phyloP scores from a whole-genome alignment of 768 basidiomycete species.

The Pulveroboletus frians region DNA sequence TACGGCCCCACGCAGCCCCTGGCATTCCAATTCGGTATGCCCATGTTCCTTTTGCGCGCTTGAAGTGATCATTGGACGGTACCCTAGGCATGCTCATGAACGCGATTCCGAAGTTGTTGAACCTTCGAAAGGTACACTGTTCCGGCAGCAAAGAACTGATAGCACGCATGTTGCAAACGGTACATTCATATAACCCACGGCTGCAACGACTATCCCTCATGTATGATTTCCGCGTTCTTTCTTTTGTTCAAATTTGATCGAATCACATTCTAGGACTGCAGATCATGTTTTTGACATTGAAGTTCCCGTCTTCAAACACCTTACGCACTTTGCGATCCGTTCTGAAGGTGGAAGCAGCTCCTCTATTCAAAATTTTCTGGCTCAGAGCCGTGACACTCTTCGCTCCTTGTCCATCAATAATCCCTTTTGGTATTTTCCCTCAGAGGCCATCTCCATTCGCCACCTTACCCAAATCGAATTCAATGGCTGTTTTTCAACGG shows the following conservation, averaged over 20 bases:
- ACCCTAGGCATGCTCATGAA: constrained; percentile 61
- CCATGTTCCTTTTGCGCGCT: background rate
- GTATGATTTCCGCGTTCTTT: constrained; percentile 29
- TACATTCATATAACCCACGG: constrained; percentile 48
- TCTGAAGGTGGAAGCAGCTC: constrained; percentile 39
- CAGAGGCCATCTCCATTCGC: constrained; percentile 48
- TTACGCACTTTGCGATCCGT: constrained; percentile 55
- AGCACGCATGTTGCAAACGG: constrained; percentile 44
- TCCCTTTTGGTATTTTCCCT: constrained; percentile 53
- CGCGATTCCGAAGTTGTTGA: constrained; percentile 56
- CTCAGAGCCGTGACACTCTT: constrained; percentile 48
- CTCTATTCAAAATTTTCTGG: constrained; percentile 43
- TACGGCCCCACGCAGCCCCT: constrained; percentile 45
- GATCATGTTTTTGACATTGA: constrained; percentile 43
- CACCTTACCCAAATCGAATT: constrained; percentile 64
- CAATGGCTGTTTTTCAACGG: constrained; percentile 48
- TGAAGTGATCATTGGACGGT: background rate
- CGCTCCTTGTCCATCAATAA: constrained; percentile 53
- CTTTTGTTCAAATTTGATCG: background rate
- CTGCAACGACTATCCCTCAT: constrained; percentile 53
- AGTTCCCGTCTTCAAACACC: constrained; percentile 46
- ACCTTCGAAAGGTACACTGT: constrained; percentile 56
- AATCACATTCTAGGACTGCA: constrained; percentile 21
- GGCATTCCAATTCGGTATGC: constrained; percentile 60
- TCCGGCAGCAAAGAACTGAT: constrained; percentile 53